A percentile compares a stretch with the other conserved stretches of the same genome.
These are phyloP conservation scores for Cyclotella baltica DNA, from an alignment of 108 stramenopile genomes.

Conservation along the genomic window DNA sequence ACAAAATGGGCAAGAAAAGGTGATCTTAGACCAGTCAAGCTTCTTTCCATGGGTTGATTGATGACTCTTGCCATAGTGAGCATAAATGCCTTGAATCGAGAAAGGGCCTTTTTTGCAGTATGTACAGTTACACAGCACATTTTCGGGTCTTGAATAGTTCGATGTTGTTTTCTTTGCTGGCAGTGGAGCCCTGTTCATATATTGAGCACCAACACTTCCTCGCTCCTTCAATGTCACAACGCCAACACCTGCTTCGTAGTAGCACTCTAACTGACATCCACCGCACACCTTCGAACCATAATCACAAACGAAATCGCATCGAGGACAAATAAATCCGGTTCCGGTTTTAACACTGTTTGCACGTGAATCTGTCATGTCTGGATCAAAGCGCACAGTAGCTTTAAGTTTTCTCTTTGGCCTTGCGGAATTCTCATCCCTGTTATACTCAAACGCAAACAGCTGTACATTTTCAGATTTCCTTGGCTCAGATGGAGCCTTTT, in stretches of 20 bases:
- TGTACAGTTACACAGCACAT: slow-evolving; percentile 40
- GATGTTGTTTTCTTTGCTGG: background rate
- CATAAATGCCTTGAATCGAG: slow-evolving; percentile 50
- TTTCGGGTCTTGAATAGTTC: background rate
- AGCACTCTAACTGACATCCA: slow-evolving; percentile 31
- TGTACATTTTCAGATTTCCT: slow-evolving; percentile 10
- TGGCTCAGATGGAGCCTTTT: slow-evolving; percentile 2
- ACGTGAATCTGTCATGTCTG: background rate
- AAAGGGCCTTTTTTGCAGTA: slow-evolving; percentile 37
- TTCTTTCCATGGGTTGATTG: slow-evolving; percentile 18
- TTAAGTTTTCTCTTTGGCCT: slow-evolving; percentile 38
- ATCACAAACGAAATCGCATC: slow-evolving; percentile 23
- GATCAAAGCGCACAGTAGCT: slow-evolving; percentile 9
- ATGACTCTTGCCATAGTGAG: slow-evolving; percentile 46
- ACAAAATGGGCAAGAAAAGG: slow-evolving; percentile 53
- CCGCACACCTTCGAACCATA: slow-evolving; percentile 24
- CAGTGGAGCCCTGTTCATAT: background rate
- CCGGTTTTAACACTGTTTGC: slow-evolving; percentile 8
- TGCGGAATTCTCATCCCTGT: background rate
- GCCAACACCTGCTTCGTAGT: slow-evolving; percentile 28
- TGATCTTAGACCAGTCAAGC: slow-evolving; percentile 38
- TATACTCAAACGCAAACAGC: slow-evolving; percentile 23
- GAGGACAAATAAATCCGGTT: slow-evolving; percentile 24
- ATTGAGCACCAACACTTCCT: slow-evolving; percentile 4
- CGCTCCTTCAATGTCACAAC: slow-evolving; percentile 9